phyloP scores from a whole-genome alignment of 192 early-diverging fungal species.

The Mortierella hygrophila region DNA sequence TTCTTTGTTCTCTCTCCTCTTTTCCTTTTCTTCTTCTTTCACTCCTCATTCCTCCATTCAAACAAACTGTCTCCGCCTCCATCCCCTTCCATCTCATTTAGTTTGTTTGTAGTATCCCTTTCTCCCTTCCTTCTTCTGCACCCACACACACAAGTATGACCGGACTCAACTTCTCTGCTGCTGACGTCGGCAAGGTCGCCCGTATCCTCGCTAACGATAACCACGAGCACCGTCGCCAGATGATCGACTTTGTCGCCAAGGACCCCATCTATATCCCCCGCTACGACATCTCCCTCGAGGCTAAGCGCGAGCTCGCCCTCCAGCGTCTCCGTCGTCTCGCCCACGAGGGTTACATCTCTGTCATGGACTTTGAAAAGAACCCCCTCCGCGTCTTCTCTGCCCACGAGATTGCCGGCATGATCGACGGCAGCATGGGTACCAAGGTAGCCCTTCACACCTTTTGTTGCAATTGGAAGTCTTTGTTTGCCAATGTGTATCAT shows the following conservation, averaged over 20 bases:
- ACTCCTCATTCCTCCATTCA: background rate
- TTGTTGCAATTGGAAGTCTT: background rate
- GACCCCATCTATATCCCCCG: slow-evolving; percentile 72
- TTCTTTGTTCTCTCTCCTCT: background rate
- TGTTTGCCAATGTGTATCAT: background rate
- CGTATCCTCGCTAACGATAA: slow-evolving; percentile 66
- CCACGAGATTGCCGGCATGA: slow-evolving; percentile 82
- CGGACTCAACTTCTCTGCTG: slow-evolving; percentile 35
- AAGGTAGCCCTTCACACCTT: slow-evolving; percentile 53
- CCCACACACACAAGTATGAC: background rate
- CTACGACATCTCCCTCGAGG: slow-evolving; percentile 70
- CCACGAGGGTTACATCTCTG: slow-evolving; percentile 69
- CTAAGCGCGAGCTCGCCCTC: slow-evolving; percentile 75
- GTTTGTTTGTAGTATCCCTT: background rate
- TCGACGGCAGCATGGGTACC: slow-evolving; percentile 79
- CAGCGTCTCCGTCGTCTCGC: slow-evolving; percentile 64
- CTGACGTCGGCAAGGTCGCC: slow-evolving; percentile 40
- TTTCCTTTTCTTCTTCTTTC: background rate
- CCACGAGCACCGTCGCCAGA: slow-evolving; percentile 64
- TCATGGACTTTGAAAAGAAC: slow-evolving; percentile 79
- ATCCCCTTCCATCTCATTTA: background rate
- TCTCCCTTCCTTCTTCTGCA: background rate
- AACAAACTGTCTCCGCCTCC: background rate
- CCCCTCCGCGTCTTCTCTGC: slow-evolving; percentile 75
- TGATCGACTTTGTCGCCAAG: slow-evolving; percentile 64